Conservation (phyloP, 2,329 filamentous ascomycete genomes). For the Fusarium decemcellulare region DNA sequence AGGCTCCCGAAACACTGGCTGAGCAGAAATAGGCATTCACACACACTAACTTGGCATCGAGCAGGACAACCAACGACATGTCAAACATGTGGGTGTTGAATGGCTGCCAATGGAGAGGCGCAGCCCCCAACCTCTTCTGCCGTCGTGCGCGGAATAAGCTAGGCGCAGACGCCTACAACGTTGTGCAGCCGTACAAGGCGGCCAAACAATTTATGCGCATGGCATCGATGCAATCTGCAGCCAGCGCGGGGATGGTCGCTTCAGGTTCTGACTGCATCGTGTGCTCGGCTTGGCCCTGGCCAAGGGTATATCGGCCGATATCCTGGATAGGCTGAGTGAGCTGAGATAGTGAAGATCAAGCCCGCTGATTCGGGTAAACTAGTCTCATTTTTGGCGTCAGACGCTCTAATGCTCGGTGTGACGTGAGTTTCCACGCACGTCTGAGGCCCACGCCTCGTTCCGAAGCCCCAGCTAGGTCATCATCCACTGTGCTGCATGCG, state of each 20-base stretch:
- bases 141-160: constrained; percentile 33
- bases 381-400: not conserved
- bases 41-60: constrained; percentile 32
- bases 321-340: not conserved
- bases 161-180: constrained; percentile 27
- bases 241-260: constrained; percentile 7
- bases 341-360: constrained; percentile 9
- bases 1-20: constrained; percentile 23
- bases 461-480: constrained; percentile 1
- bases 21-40: constrained; percentile 34
- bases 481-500: constrained; percentile 20
- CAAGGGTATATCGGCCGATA: not conserved
- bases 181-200: constrained; percentile 30
- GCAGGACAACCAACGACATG: constrained; percentile 36
- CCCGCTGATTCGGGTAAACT: not conserved
- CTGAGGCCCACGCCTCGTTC: constrained; percentile 16
- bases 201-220: constrained; percentile 22
- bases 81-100: constrained; percentile 41
- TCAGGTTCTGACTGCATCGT: constrained; percentile 5
- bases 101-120: constrained; percentile 40
- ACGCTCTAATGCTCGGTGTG: constrained; percentile 8
- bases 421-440: constrained; percentile 4
- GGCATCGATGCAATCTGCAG: constrained; percentile 6
- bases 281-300: constrained; percentile 8
- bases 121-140: constrained; percentile 37